These are phyloP conservation scores for Microdochium bolleyi DNA, from an alignment of 2,329 filamentous ascomycete genomes.

Conservation along the genomic window DNA sequence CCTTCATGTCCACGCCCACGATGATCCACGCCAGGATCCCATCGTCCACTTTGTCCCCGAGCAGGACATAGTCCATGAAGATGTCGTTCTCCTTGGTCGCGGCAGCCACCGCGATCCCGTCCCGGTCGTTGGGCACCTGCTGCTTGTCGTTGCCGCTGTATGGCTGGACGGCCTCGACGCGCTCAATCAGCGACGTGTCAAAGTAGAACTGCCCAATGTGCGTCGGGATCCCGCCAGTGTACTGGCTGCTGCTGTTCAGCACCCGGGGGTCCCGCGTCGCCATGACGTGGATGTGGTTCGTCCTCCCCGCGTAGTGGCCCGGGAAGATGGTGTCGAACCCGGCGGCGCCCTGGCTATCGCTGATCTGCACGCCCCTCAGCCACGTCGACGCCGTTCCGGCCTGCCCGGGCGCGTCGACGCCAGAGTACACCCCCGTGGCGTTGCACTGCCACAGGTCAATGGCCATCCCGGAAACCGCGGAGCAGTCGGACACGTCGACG, in stretches of 20 bases:
- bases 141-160: slow-evolving; percentile 14
- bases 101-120: background rate
- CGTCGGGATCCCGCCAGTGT: slow-evolving; percentile 2
- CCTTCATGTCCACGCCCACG: background rate
- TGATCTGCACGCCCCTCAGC: slow-evolving; percentile 38
- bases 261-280: slow-evolving; percentile 16
- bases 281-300: slow-evolving; percentile 32
- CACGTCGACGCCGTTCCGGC: slow-evolving; percentile 30
- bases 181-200: slow-evolving; percentile 17
- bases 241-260: slow-evolving; percentile 18
- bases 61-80: slow-evolving; percentile 1
- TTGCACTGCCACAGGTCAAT: slow-evolving; percentile 30
- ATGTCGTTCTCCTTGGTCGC: background rate
- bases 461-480: slow-evolving; percentile 21
- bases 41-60: background rate
- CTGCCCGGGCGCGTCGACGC: slow-evolving; percentile 17
- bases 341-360: slow-evolving; percentile 36
- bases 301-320: slow-evolving; percentile 28
- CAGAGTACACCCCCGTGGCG: slow-evolving; percentile 28
- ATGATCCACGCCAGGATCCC: background rate
- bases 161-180: slow-evolving; percentile 18
- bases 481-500: slow-evolving; percentile 25
- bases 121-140: background rate
- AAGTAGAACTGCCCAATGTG: slow-evolving; percentile 25
- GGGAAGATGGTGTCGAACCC: slow-evolving; percentile 38